Evolutionary conservation across 2,329 filamentous ascomycete genomes (phyloP), one percentile per base, ranked within the genome.

Genomic region (Fusarium aywerte): DNA sequence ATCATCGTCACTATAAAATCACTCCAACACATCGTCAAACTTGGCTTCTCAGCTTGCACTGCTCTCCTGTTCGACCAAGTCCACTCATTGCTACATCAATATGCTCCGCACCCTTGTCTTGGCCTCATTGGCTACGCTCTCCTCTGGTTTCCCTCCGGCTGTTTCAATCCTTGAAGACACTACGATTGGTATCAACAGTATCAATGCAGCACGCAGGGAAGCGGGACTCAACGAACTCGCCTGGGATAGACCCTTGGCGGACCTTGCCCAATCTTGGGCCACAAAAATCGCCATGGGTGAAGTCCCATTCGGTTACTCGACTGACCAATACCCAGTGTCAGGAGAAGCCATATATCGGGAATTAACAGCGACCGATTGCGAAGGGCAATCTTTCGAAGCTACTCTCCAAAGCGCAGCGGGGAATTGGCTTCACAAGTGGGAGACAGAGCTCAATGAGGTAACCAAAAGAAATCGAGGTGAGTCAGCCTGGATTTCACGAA

Each of bases 321-420:
- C 7, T n/a, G 3, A 9, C 27, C 47, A 27, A 7, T 21, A n/a
- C 23, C 48, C 35, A 7, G 25, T 21, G 18, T 42, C 15, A 38
- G 45, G 32, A 25, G 16, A 49, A 23, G 48, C 48, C 16, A 42
- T 42, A 42, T 51, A 49, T 11, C 7, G n/a, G 21, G 45, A 49
- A 27, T 10, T 15, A 3, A 49, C 45, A 38, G 45, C 45, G 13
- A 49, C 45, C 4, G 45, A 49, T 38, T 49, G 48, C 16, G 36
- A 10, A 16, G 48, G 48, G 4, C 48, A 51, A 51, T 51, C 48
- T 3, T 51, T 77, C 40, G 71, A 74, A 23, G 70, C 40, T 13
- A 76, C 76, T 29, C 45, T 78, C 18, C 73, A 76, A 43, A 69
- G 72, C 4, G 75, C 75, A 7, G 70, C 74, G 48, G 67, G 61